Base-by-base conservation (phyloP, 345 rosid genomes). In the Gossypium stocksii region DNA sequence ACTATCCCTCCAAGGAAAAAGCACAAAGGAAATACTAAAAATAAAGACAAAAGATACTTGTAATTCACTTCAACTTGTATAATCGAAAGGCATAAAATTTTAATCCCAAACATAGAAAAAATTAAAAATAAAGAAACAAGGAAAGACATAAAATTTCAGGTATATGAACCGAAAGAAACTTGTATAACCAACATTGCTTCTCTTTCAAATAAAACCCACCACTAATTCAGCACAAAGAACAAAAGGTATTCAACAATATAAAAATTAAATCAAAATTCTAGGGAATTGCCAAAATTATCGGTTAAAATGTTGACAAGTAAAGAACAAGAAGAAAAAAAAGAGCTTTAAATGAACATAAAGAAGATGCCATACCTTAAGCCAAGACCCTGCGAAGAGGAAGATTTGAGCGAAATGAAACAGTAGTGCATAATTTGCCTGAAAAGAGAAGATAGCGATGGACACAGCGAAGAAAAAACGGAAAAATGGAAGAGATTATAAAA, bases 331-430 rank as follows among this genome's bases (percentile, higher is more conserved):
- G 22, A 48, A 73, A 11, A 56, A 57, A 73, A 73, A 6, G n/a
- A 7, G 5, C 15, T 54, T 58, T 52, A 19, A 34, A 41, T 23
- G 65, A 61, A 58, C 16, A 66, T 13, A 74, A 7, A 73, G 16
- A 20, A 65, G 64, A 64, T n/a, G 72, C 44, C 17, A 70, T 72
- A 85, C 86, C 88, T 76, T 79, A 73, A 72, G 11, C 48, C 72
- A 80, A 75, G 16, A 29, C 64, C 16, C 38, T 22, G 67, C 22
- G 70, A 63, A 43, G 41, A 69, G 49, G 62, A 80, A 34, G 85
- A 51, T 62, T 73, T 61, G 25, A 25, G 25, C 25, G 2, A 25
- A 25, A 25, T 2, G 25, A 25, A 25, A 25, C 0, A 25, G 25
- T 0, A 64, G n/a, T n/a, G n/a, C n/a, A n/a, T n/a, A n/a, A n/a